Evolutionary conservation across 345 rosid species (phyloP), one percentile per base, ranked within the genome.

Genomic region (Hypericum androsaemum): DNA sequence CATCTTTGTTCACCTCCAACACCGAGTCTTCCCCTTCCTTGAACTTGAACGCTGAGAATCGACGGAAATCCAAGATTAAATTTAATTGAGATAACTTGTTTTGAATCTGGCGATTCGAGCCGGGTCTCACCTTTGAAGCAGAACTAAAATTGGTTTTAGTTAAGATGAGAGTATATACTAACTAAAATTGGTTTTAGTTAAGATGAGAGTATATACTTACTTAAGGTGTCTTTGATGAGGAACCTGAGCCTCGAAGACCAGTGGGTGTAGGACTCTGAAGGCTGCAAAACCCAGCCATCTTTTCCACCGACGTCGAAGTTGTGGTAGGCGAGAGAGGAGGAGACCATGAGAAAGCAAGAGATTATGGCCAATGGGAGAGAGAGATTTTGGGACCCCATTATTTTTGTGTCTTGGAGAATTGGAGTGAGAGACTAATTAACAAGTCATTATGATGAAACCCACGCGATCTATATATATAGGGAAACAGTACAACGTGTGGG

Each of bases 241-340:
- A 88, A 83, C 46, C 95, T 69, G 57, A 53, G 62, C 64, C 72
- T 73, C 39, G 6, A 71, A 38, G 89, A 71, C 95, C 95, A 85
- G 14, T 74, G 53, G 43, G 46, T 60, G 68, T 76, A 88, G 0
- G 13, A 51, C 54, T 79, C 78, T 4, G 42, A 32, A 5, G 89
- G 92, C 6, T 67, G 58, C 5, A 57, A 4, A 7, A 52, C 73
- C 97, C 97, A 84, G 3, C 70, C 88, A 14, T 77, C 75, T 35
- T 52, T 58, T 37, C 84, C 88, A 41, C 96, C 97, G 6, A 82
- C 95, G 47, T 72, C 2, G 56, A 79, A 77, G 42, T 59, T 58
- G 2, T 0, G 58, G 47, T 28, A 12, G 11, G 69, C 86, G 3
- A 66, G 53, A 11, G 86, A 62, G 1, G 66, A 64, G 32, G 58